Percentiles rank a stretch among this genome's conserved stretches.
Evolutionary conservation across 2,329 filamentous ascomycete genomes (phyloP).

Genomic region (Venturia carpophila): DNA sequence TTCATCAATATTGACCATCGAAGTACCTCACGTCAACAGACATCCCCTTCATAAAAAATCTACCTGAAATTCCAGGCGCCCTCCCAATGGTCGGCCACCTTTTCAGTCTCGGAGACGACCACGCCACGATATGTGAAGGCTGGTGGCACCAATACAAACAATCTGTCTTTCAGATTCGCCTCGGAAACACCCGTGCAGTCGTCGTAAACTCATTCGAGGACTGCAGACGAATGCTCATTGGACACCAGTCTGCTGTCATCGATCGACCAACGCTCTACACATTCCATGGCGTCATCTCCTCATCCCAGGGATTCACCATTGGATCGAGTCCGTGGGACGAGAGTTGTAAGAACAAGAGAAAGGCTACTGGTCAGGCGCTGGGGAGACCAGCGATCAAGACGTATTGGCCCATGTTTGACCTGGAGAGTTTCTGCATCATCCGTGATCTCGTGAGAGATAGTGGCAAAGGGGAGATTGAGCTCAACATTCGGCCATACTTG

Average conservation of each 20-base stretch:
- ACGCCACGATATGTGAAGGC: conserved; percentile 44
- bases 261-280: conserved; percentile 46
- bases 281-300: conserved; percentile 47
- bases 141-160: conserved; percentile 43
- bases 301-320: conserved; percentile 48
- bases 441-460: conserved; percentile 42
- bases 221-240: conserved; percentile 44
- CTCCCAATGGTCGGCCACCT: conserved; percentile 45
- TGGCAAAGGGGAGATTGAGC: conserved; percentile 35
- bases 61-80: conserved; percentile 45
- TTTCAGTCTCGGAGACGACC: conserved; percentile 45
- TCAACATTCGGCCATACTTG: conserved; percentile 44
- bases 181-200: conserved; percentile 47
- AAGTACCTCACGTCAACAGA: conserved; percentile 33
- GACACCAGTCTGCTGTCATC: conserved; percentile 44
- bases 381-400: conserved; percentile 40
- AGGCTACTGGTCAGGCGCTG: conserved; percentile 43
- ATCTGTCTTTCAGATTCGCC: conserved; percentile 45
- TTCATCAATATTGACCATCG: neutral
- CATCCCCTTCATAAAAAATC: conserved; percentile 41
- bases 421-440: conserved; percentile 46
- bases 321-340: conserved; percentile 48
- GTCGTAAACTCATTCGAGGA: conserved; percentile 48
- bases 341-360: conserved; percentile 46
- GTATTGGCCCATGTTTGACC: conserved; percentile 47